Evolutionary conservation across 176 grass and related monocot species (phyloP).

Genomic region (Juncus inflexus): DNA sequence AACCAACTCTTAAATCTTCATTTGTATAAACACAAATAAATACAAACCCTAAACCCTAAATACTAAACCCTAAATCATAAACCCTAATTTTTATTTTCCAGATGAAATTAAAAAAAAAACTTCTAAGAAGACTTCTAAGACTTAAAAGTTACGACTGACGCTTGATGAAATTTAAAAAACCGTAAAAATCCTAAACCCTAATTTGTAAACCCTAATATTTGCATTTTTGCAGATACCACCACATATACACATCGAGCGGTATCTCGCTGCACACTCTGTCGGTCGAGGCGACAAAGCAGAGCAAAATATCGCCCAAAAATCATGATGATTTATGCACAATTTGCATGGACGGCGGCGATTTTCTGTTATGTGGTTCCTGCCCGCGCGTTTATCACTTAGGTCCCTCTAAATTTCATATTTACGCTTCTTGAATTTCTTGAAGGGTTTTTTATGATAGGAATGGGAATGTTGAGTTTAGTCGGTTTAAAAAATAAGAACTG

Average conservation of each 20-base stretch:
- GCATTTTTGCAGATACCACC: constrained; percentile 32
- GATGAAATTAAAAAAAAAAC: too few species aligned
- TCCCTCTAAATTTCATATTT: background rate
- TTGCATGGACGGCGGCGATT: constrained; percentile 37
- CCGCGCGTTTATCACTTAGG: constrained; percentile 43
- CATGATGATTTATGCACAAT: constrained; percentile 42
- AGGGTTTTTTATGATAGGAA: too few species aligned
- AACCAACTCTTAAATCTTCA: background rate
- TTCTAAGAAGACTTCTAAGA: too few species aligned
- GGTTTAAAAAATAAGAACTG: too few species aligned
- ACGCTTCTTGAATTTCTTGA: background rate
- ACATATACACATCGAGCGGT: constrained; percentile 39
- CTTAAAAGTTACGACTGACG: too few species aligned
- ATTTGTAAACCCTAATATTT: too few species aligned
- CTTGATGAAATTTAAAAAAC: too few species aligned
- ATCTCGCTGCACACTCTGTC: constrained; percentile 40
- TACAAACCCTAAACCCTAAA: too few species aligned
- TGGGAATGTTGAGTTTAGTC: too few species aligned
- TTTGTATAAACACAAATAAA: background rate
- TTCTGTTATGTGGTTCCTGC: constrained; percentile 38
- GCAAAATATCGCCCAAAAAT: constrained; percentile 23
- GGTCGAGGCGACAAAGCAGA: constrained; percentile 29
- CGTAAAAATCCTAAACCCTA: too few species aligned
- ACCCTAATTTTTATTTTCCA: too few species aligned
- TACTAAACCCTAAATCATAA: too few species aligned